Evolutionary conservation across 768 basidiomycete genomes (phyloP).

Genomic region (Sutorius australiensis): DNA sequence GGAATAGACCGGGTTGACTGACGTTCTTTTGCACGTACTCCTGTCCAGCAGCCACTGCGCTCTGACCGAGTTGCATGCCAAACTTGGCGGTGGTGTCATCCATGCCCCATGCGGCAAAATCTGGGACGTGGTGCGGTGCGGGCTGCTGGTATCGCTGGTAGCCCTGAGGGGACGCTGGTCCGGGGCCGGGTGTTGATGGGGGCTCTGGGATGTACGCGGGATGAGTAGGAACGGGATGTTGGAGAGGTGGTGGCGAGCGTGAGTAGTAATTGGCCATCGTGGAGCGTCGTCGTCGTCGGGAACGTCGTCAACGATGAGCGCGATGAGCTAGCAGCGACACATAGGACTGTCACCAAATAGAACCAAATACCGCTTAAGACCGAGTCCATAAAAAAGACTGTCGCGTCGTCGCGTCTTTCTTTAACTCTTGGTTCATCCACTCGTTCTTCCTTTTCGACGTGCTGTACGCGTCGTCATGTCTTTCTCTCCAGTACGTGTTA

Average conservation of each 20-base stretch:
- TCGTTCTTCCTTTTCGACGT: conserved; percentile 12
- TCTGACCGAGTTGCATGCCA: conserved; percentile 92
- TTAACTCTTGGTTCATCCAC: conserved; percentile 16
- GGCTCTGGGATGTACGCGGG: conserved; percentile 83
- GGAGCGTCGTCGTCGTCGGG: background rate
- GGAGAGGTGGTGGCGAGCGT: conserved; percentile 72
- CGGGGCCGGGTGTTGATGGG: conserved; percentile 67
- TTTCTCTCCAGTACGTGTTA: conserved; percentile 51
- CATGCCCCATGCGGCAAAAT: conserved; percentile 75
- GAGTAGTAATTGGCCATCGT: conserved; percentile 37
- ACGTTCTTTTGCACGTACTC: conserved; percentile 96
- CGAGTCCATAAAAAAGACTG: conserved; percentile 17
- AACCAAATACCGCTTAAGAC: conserved; percentile 15
- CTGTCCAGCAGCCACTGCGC: conserved; percentile 89
- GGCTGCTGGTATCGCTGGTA: conserved; percentile 36
- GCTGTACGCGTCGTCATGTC: conserved; percentile 33
- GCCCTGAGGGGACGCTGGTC: conserved; percentile 59
- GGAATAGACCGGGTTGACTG: conserved; percentile 25
- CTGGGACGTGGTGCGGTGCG: conserved; percentile 36
- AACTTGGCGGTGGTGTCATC: conserved; percentile 93
- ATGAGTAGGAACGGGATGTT: conserved; percentile 86
- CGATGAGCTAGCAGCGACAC: background rate
- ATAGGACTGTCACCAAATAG: conserved; percentile 9
- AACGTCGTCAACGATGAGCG: background rate
- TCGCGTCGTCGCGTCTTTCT: background rate